Evolutionary conservation across 108 stramenopile genomes (phyloP), one percentile per base, ranked within the genome.

Genomic region (Cylindrotheca closterium): DNA sequence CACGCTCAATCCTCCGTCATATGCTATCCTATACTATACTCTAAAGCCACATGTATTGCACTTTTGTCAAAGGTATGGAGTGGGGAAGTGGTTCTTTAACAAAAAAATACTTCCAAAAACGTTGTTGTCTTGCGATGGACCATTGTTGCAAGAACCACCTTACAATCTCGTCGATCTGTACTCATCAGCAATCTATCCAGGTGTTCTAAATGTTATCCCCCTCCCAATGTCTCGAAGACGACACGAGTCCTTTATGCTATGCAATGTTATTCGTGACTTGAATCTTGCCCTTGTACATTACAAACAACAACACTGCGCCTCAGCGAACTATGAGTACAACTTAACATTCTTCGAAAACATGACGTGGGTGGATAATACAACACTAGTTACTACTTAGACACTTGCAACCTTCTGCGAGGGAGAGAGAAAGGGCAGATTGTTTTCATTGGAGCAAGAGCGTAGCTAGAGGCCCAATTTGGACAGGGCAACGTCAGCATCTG

Each of bases 21-120:
- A n/a, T n/a, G n/a, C n/a, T n/a, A n/a, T n/a, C n/a, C n/a, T n/a
- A n/a, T n/a, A n/a, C 7, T 42, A 42, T 42, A 42, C 37, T 42
- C 7, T 42, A 7, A 7, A 42, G 37, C 37, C 37, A 7, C 37
- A 42, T 42, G 37, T 42, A 42, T 42, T 93, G 19, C 92, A 93
- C 70, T 93, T 82, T 50, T 93, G 92, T 54, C 79, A 87, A 58
- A 30, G 51, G 27, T 95, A 88, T 61, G 63, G 56, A 15, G 52
- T 83, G 29, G 86, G 85, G 24, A 62, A 79, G 32, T 79, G 69
- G 55, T 82, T 82, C 28, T 81, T 88, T 45, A 79, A 77, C 24
- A 94, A 64, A 53, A 53, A 50, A 7, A 64, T 64, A 28, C 67
- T 93, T 26, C 83, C 67, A 28, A 81, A 82, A 18, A 75, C 90